Evolutionary conservation across 306 rosid species (phyloP).

Genomic region (Abrus pulchellus): DNA sequence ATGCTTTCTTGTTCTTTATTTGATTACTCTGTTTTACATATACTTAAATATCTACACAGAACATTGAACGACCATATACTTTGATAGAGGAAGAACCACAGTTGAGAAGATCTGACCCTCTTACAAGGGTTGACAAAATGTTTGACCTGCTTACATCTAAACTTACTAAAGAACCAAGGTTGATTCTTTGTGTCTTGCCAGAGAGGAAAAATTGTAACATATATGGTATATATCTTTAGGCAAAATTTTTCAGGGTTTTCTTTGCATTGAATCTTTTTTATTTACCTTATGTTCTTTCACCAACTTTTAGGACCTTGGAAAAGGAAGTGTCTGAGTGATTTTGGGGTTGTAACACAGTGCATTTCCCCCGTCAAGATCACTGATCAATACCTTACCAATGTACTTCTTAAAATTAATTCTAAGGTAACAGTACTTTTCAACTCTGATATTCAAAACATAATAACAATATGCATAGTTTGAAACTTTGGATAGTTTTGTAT

Average conservation of each 20-base stretch:
- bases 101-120: conserved; percentile 65
- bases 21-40: conserved; percentile 43
- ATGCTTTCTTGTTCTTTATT: conserved; percentile 42
- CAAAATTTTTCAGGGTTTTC: conserved; percentile 18
- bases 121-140: conserved; percentile 89
- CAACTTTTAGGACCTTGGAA: conserved; percentile 89
- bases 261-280: conserved; percentile 14
- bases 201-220: conserved; percentile 81
- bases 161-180: conserved; percentile 63
- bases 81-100: conserved; percentile 83
- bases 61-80: conserved; percentile 80
- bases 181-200: conserved; percentile 90
- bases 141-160: conserved; percentile 66
- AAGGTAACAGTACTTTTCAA: conserved; percentile 67
- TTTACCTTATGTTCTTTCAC: conserved; percentile 28
- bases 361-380: conserved; percentile 80
- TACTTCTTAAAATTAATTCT: conserved; percentile 90
- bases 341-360: conserved; percentile 85
- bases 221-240: conserved; percentile 66
- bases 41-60: conserved; percentile 55
- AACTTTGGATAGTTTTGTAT: conserved; percentile 30
- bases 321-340: conserved; percentile 79
- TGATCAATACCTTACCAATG: conserved; percentile 84
- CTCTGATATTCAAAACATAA: neutral
- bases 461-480: conserved; percentile 18